Evolutionary conservation across 768 basidiomycete species (phyloP).

Genomic region (Vararia minispora): DNA sequence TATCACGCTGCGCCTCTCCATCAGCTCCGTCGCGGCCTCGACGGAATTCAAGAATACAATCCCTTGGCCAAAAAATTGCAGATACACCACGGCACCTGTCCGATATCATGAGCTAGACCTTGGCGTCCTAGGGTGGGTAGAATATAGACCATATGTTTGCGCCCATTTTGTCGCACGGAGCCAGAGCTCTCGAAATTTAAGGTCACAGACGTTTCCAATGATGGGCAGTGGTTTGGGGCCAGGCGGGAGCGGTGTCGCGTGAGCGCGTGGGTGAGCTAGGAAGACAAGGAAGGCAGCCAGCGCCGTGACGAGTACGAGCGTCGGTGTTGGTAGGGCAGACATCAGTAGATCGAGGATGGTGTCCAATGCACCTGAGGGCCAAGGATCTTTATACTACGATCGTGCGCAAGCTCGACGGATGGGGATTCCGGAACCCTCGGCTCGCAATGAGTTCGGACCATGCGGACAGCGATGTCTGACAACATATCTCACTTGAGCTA

Average conservation of each 20-base stretch:
- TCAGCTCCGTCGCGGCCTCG: conserved; percentile 46
- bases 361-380: no score
- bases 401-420: no score
- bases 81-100: conserved; percentile 51
- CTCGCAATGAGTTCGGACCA: no score
- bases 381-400: no score
- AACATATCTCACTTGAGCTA: no score
- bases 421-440: no score
- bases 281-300: no score
- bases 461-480: no score
- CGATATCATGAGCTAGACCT: neutral
- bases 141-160: conserved; percentile 43
- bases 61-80: conserved; percentile 54
- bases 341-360: no score
- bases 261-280: no score
- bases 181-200: conserved; percentile 56
- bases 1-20: conserved; percentile 60
- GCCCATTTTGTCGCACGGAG: conserved; percentile 51
- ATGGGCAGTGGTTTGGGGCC: conserved; percentile 58
- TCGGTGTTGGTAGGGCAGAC: no score
- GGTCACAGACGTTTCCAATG: conserved; percentile 52
- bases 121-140: neutral
- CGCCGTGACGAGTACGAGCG: no score
- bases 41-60: conserved; percentile 58
- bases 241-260: conserved; percentile 52